Evolutionary conservation across 2,329 filamentous ascomycete species (phyloP), one percentile per base, ranked within the genome.

Genomic region (Epichloe amarillans): DNA sequence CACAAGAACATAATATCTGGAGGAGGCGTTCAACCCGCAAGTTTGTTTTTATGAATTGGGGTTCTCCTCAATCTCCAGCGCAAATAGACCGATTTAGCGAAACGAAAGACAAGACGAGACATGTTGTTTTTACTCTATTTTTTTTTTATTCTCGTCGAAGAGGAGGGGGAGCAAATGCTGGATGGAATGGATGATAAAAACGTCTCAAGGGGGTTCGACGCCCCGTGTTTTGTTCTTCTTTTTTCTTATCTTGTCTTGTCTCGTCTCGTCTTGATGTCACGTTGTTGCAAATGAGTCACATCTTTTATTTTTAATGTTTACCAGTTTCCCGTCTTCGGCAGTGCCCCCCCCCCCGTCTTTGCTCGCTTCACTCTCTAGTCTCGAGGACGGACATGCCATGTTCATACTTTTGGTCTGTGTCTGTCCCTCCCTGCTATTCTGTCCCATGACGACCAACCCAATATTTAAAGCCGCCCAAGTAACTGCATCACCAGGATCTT

Each of bases 41-140:
- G n/a, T 17, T 14, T 35, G 36, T 41, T 19, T 36, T 35, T 40
- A 47, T 49, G 46, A 39, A 49, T 45, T 40, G 33, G 50, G 23
- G 33, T 30, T 44, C 46, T 50, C 21, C n/a, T 41, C 36, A 23
- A 48, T 49, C 39, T 33, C 30, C 30, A 48, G 45, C 51, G 40
- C 49, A 35, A 47, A 53, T 53, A 53, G 49, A 53, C 21, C 35
- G 41, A 51, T 45, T 46, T 26, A 36, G 46, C 35, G 40, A 46
- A 45, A 33, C 40, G 35, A 35, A 17, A 14, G 23, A 44, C 10
- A 19, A 48, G 35, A 17, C 38, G 37, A 46, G 49, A 41, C 23
- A 46, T 55, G 54, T 48, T 23, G 23, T 40, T 40, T 21, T 41
- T 23, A 21, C 26, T 41, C n/a, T 36, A 19, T 48, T 12, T 19